These are phyloP conservation scores for Misopates orontium DNA, from an alignment of 257 asterid genomes.

Conservation along the genomic window DNA sequence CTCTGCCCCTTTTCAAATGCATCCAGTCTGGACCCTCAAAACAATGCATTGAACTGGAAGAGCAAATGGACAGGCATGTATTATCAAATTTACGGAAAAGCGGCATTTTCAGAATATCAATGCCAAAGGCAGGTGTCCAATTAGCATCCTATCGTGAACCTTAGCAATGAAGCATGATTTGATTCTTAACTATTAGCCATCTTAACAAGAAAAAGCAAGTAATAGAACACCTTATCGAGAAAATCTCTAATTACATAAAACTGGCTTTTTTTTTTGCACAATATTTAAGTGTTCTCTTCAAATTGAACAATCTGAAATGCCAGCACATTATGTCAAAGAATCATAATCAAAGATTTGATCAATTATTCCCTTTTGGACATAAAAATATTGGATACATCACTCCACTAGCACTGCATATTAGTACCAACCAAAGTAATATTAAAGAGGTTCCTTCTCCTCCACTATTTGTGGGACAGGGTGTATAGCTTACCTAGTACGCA, in stretches of 20 bases:
- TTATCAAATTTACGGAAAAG: slow-evolving; percentile 17
- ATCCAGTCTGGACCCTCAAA: slow-evolving; percentile 98
- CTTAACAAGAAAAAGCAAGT: slow-evolving; percentile 2
- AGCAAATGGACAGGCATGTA: slow-evolving; percentile 25
- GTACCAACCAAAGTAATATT: neutral
- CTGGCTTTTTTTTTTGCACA: slow-evolving; percentile 18
- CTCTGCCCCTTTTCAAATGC: slow-evolving; percentile 87
- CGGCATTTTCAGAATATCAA: slow-evolving; percentile 15
- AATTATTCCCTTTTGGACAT: slow-evolving; percentile 5
- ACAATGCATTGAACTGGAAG: slow-evolving; percentile 95
- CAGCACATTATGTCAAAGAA: slow-evolving; percentile 7
- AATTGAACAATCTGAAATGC: slow-evolving; percentile 9
- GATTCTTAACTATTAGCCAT: neutral
- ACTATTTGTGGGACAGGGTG: neutral
- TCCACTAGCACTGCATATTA: neutral
- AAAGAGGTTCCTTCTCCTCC: slow-evolving; percentile 3
- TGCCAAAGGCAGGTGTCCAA: slow-evolving; percentile 8
- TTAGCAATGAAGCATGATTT: neutral
- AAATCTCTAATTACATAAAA: slow-evolving; percentile 14
- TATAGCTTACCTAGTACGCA: slow-evolving; percentile 71
- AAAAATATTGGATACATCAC: neutral
- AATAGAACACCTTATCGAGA: neutral
- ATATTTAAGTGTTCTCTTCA: slow-evolving; percentile 17
- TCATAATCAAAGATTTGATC: neutral
- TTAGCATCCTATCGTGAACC: slow-evolving; percentile 4